A percentile compares a stretch with the other conserved stretches of the same genome.
Conservation (phyloP, 2,329 filamentous ascomycete genomes). For the Chaetothyriales sp. region DNA sequence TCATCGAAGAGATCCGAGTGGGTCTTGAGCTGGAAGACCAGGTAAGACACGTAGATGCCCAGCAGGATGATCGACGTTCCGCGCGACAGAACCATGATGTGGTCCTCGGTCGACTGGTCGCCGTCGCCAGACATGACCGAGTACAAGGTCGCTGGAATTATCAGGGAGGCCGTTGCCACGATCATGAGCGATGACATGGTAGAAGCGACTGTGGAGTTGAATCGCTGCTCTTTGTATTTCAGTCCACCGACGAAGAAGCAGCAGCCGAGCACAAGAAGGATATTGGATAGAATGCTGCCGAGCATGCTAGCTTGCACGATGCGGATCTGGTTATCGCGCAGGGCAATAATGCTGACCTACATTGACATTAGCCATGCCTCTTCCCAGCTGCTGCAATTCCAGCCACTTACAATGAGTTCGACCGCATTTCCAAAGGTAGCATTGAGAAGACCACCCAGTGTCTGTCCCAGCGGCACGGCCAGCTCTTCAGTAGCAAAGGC, state of each 20-base stretch:
- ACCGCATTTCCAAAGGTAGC: constrained; percentile 53
- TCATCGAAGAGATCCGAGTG: constrained; percentile 57
- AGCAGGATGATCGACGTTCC: constrained; percentile 63
- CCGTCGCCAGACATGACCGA: constrained; percentile 39
- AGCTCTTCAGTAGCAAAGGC: constrained; percentile 52
- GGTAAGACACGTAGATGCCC: constrained; percentile 58
- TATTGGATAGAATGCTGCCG: constrained; percentile 86
- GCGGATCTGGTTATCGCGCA: constrained; percentile 58
- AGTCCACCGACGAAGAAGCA: constrained; percentile 65
- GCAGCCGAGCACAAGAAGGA: constrained; percentile 71
- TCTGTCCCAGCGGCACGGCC: constrained; percentile 45
- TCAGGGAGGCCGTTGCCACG: constrained; percentile 59
- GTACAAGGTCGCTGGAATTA: constrained; percentile 64
- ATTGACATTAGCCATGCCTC: constrained; percentile 45
- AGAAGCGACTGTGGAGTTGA: constrained; percentile 36
- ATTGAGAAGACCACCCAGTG: constrained; percentile 48
- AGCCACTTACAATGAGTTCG: constrained; percentile 53
- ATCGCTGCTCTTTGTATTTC: constrained; percentile 50
- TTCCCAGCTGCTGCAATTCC: constrained; percentile 65
- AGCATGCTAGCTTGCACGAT: constrained; percentile 98
- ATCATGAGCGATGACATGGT: constrained; percentile 55
- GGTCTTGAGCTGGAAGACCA: constrained; percentile 62
- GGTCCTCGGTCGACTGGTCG: constrained; percentile 27
- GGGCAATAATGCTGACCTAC: constrained; percentile 80
- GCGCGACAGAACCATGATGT: constrained; percentile 57